These are phyloP conservation scores for Exobasidium cylindrosporum DNA, from an alignment of 1,284 basidiomycete genomes.

Conservation along the genomic window DNA sequence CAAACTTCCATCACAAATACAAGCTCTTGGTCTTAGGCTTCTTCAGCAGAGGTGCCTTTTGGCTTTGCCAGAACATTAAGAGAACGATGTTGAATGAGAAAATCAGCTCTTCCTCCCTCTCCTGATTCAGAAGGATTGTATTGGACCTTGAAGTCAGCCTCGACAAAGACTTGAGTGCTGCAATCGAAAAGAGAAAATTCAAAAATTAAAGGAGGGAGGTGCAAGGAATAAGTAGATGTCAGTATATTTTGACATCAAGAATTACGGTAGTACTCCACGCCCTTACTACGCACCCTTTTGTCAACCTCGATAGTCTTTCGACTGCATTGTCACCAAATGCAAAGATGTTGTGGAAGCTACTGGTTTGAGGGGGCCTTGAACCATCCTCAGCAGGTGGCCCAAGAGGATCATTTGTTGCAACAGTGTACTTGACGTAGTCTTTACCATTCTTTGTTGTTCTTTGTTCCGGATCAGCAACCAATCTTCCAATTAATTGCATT, in stretches of 20 bases:
- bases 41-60: background rate
- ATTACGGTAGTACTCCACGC: background rate
- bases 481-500: slow-evolving; percentile 50
- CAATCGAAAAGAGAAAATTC: background rate
- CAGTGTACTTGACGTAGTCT: slow-evolving; percentile 50
- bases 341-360: slow-evolving; percentile 44
- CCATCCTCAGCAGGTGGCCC: slow-evolving; percentile 44
- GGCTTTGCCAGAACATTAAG: slow-evolving; percentile 5
- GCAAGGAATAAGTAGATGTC: background rate
- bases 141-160: slow-evolving; percentile 48
- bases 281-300: slow-evolving; percentile 31
- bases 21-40: background rate
- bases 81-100: slow-evolving; percentile 40
- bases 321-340: slow-evolving; percentile 44
- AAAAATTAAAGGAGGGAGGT: background rate
- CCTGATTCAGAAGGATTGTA: slow-evolving; percentile 28
- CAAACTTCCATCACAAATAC: too few species aligned
- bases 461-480: slow-evolving; percentile 47
- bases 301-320: slow-evolving; percentile 37
- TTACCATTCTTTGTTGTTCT: slow-evolving; percentile 49
- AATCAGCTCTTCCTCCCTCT: slow-evolving; percentile 24
- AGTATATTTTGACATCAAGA: background rate
- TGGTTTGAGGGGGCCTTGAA: slow-evolving; percentile 29
- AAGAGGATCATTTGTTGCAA: slow-evolving; percentile 48
- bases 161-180: slow-evolving; percentile 44